Base-by-base conservation (phyloP, 129 eudicot species). In the Scalesia atractyloides region DNA sequence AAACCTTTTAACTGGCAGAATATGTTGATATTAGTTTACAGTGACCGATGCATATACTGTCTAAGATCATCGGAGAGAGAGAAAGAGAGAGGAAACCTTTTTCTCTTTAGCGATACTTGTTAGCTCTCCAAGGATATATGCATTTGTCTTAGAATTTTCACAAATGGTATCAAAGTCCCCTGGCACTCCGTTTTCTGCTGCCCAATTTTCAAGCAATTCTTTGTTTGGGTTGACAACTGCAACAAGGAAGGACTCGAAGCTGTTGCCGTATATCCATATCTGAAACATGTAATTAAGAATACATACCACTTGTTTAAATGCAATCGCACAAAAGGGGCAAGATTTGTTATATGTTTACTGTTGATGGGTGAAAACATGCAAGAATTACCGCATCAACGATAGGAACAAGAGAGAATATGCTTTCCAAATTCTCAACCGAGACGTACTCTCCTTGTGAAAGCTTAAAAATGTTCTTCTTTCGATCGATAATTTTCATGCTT, bases 381-480 rank as follows among this genome's bases (percentile, higher is more conserved):
- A 49, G 49, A 77, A 76, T 53, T 79, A 95, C 99, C 81, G 96
- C 54, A 50, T 90, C 97, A 69, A 95, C 46, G 58, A 69, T 61
- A 37, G 96, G 74, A 18, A 81, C 86, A 56, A 81, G 89, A 53
- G 88, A 77, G 82, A 86, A 95, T 39, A 88, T 80, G 77, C 68
- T 83, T 79, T 95, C 99, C 56, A 95, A 80, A 73, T 90, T 79
- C 75, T 95, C 99, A 43, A 95, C 99, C 1, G 99, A 80, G 48
- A 95, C 88, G 59, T 95, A 95, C 81, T 95, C 99, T 67, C 99
- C 99, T 78, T 95, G 99, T 0, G 99, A 90, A 72, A 95, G 99
- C 88, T 95, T 95, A 74, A 95, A 95, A 39, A 95, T 95, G 81
- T 95, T 95, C 77, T 95, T 95, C 91, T 88, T 95, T 47, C 99